Conservation (phyloP, 2,329 filamentous ascomycete species). For the Venturia aucupariae region DNA sequence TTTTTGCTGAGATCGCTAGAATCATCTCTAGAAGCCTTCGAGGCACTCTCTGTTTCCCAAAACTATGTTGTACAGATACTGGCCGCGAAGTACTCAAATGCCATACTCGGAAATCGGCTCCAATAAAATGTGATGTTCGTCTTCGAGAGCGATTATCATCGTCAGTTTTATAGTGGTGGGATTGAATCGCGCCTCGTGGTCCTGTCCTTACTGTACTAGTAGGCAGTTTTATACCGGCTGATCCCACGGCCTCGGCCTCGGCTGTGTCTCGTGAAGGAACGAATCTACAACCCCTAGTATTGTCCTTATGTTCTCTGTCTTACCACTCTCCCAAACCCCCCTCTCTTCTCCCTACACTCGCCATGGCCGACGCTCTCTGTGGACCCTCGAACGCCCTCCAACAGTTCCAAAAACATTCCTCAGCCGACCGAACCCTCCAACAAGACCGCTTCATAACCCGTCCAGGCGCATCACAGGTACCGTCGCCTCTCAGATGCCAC, state of each 20-base stretch:
- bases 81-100: not conserved
- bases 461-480: conserved; percentile 47
- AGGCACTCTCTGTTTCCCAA: too few relatives aligned
- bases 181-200: not conserved
- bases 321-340: not conserved
- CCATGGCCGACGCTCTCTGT: conserved; percentile 60
- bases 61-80: not conserved
- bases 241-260: not conserved
- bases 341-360: conserved; percentile 17
- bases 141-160: not conserved
- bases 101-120: not conserved
- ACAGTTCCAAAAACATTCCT: conserved; percentile 60
- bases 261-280: not conserved
- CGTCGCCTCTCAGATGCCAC: conserved; percentile 15
- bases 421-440: conserved; percentile 60
- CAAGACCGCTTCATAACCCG: conserved; percentile 57
- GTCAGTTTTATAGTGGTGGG: not conserved
- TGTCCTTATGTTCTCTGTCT: not conserved
- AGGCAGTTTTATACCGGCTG: not conserved
- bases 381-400: conserved; percentile 69
- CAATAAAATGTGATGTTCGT: not conserved
- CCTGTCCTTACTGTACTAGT: not conserved
- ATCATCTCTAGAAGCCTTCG: too few relatives aligned
- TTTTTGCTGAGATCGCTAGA: too few relatives aligned
- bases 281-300: not conserved